Evolutionary conservation across 176 grass and related monocot genomes (phyloP), one percentile per base, ranked within the genome.

Genomic region (Aegilops bicornis): DNA sequence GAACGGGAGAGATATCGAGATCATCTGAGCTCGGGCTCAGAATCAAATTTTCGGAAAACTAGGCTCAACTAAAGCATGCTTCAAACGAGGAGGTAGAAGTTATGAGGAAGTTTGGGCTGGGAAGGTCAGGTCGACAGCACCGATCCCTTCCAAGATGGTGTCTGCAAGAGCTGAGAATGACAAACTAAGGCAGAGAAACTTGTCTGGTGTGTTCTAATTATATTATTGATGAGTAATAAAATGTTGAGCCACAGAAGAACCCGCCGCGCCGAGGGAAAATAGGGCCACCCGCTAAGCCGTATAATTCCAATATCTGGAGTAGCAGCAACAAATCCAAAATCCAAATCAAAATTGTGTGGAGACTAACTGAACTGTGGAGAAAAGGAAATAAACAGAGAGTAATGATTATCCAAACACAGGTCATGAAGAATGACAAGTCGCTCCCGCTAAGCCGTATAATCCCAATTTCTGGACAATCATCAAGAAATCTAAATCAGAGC

Each of bases 231-330:
- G 30, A 47, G 4, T 50, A 70, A 83, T 11, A 8, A 10, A 24
- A 50, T 30, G 17, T n/a, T 27, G 13, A 27, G 71, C 27, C 36
- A 64, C 30, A 83, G 25, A 58, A 22, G 24, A 31, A 31, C 3
- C 75, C 61, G 22, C 11, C 9, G 11, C 19, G 17, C 13, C 63
- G 54, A 10, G 39, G 30, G 40, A 67, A 36, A 64, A 17, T 22
- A 6, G 1, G 20, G 1, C 37, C 80, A 3, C 16, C 3, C 5
- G 4, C 14, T 6, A 42, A 67, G 39, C 31, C 19, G 8, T 19
- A 13, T 9, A 37, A 17, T 24, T 89, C 82, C 31, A 78, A 37
- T 42, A 30, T 10, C 87, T 89, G 67, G 19, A 84, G 16, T 84
- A 48, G 4, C 22, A 82, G 36, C n/a, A 73, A 4, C 23, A 35